Base-by-base conservation (phyloP, 2,329 filamentous ascomycete species). In the Fusarium setosum region DNA sequence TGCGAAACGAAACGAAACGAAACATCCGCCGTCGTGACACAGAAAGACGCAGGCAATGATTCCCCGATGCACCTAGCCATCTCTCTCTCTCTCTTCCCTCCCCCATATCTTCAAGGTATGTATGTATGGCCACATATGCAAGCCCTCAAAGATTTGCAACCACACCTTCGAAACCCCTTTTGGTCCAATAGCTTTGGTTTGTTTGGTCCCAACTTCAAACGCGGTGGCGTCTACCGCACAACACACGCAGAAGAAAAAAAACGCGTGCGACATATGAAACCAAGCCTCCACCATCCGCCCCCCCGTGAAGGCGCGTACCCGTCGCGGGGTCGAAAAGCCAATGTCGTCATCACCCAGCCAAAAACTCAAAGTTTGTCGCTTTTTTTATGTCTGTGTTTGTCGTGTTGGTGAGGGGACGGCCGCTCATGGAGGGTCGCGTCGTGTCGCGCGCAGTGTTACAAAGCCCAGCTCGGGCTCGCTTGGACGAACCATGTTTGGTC, bases 401-500 rank as follows among this genome's bases (percentile, higher is more conserved):
- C 20, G 60, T 59, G 37, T 50, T 44, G 23, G 21, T 49, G 29
- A 45, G 20, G 42, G 17, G 31, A 21, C 31, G 24, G n/a, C 26
- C 9, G 37, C 26, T 23, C 44, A 37, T 35, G 21, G 35, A 51
- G 48, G 23, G 34, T 32, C 47, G 47, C 45, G 35, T 50, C 47
- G 42, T 47, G 29, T 58, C 57, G 57, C 34, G 23, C 12, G 40
- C 6, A 31, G 62, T 65, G 21, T 47, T 37, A 66, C 63, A 10
- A n/a, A 29, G 35, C 38, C 47, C 17, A 26, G 40, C 47, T 21
- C 37, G 18, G 24, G 41, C 48, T 64, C 63, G 59, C 63, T 66
- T 66, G 59, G 23, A 52, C 21, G 26, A 41, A 44, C 63, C 35
- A 37, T 66, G 58, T 66, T 50, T 63, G 59, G 47, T 35, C 23